Conservation (phyloP, 2,329 filamentous ascomycete species). For the Corinectria fuckeliana region DNA sequence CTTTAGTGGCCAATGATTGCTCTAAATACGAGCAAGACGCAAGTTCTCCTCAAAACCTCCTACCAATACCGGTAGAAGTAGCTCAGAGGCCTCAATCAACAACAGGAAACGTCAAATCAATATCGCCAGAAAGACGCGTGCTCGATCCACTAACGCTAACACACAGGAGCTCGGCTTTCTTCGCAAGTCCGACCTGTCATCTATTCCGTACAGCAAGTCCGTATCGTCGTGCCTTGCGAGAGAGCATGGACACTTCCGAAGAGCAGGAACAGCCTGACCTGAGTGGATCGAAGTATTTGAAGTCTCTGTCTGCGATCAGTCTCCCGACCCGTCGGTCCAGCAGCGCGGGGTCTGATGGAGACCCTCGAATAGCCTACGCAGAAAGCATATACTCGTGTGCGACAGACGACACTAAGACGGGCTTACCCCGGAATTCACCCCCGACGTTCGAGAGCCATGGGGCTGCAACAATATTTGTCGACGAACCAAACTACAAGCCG, state of each 20-base stretch:
- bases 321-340: slow-evolving; percentile 50
- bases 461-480: slow-evolving; percentile 7
- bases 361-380: slow-evolving; percentile 47
- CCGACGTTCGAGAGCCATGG: slow-evolving; percentile 8
- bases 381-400: slow-evolving; percentile 58
- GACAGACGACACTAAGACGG: slow-evolving; percentile 31
- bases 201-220: slow-evolving; percentile 62
- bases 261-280: slow-evolving; percentile 33
- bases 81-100: background rate
- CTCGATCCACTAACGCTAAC: slow-evolving; percentile 41
- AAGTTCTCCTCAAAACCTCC: background rate
- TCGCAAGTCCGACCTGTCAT: slow-evolving; percentile 58
- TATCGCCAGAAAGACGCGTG: background rate
- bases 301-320: slow-evolving; percentile 48
- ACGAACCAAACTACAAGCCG: slow-evolving; percentile 23
- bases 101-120: background rate
- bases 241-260: slow-evolving; percentile 50
- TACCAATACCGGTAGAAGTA: background rate
- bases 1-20: background rate
- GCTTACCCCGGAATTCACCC: background rate
- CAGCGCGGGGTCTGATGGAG: slow-evolving; percentile 47
- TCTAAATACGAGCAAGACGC: slow-evolving; percentile 7
- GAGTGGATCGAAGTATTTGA: slow-evolving; percentile 46
- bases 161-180: slow-evolving; percentile 56
- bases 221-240: slow-evolving; percentile 59